Conservation (phyloP, 495 filamentous ascomycete species). For the Lineolata rhizophorae region DNA sequence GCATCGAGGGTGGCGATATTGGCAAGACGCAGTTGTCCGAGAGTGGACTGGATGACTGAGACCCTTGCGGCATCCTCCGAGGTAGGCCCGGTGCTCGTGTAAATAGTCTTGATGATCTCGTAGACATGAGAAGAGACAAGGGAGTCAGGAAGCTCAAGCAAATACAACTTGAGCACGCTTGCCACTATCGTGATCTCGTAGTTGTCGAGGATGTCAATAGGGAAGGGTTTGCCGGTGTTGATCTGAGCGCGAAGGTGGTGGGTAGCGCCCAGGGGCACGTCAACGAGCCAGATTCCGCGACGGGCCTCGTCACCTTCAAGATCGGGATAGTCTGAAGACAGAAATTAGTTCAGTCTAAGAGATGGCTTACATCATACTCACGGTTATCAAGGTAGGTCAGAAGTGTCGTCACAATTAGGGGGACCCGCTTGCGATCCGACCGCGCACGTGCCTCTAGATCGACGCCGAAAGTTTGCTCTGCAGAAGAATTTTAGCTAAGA, state of each 20-base stretch:
- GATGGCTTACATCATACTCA: too few relatives aligned
- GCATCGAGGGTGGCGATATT: constrained; percentile 98
- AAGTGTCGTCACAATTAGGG: constrained; percentile 76
- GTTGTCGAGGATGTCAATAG: constrained; percentile 51
- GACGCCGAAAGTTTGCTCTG: constrained; percentile 91
- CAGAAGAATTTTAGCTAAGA: constrained; percentile 9
- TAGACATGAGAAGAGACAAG: constrained; percentile 96
- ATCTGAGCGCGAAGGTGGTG: constrained; percentile 62
- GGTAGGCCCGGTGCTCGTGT: constrained; percentile 62
- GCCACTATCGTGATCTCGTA: constrained; percentile 90
- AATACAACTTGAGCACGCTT: constrained; percentile 81
- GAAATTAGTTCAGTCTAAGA: too few relatives aligned
- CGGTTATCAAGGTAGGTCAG: constrained; percentile 84
- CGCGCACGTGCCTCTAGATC: constrained; percentile 86
- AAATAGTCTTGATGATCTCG: constrained; percentile 96
- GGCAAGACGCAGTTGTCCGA: constrained; percentile 81
- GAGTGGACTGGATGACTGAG: constrained; percentile 83
- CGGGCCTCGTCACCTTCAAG: constrained; percentile 92
- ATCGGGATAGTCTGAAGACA: constrained; percentile 68
- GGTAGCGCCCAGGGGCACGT: constrained; percentile 68
- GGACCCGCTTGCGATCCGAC: constrained; percentile 86
- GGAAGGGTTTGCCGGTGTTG: constrained; percentile 74
- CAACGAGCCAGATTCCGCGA: constrained; percentile 79
- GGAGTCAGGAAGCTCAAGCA: constrained; percentile 90
- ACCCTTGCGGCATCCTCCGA: constrained; percentile 45